phyloP scores from a whole-genome alignment of 2,329 filamentous ascomycete species.

The Xylaria sp. region DNA sequence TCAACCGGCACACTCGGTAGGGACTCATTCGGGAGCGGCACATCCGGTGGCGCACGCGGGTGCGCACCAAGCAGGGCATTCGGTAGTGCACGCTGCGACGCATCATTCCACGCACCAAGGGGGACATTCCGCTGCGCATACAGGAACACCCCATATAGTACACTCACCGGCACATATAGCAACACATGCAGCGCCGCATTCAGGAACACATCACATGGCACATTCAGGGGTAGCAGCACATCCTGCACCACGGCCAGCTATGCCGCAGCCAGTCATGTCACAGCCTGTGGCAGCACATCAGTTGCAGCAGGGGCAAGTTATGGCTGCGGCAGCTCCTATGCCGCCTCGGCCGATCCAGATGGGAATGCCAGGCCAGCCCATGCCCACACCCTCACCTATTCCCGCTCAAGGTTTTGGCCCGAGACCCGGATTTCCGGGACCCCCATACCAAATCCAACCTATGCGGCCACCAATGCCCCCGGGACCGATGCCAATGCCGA shows the following conservation, averaged over 20 bases:
- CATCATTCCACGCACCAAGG: constrained; percentile 9
- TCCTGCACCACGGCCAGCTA: background rate
- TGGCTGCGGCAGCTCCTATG: constrained; percentile 5
- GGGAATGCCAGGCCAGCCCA: constrained; percentile 16
- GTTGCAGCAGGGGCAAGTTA: constrained; percentile 1
- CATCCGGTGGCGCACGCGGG: constrained; percentile 15
- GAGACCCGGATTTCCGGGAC: constrained; percentile 13
- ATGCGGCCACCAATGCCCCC: constrained; percentile 22
- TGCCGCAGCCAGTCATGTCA: constrained; percentile 1
- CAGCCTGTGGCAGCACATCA: constrained; percentile 1
- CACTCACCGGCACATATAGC: constrained; percentile 3
- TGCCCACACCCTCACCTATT: constrained; percentile 15
- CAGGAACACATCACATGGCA: background rate
- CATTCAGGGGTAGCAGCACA: constrained; percentile 9
- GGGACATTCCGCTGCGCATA: background rate
- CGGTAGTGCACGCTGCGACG: background rate
- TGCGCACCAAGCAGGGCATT: constrained; percentile 11
- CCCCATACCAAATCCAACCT: constrained; percentile 12
- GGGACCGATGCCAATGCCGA: background rate
- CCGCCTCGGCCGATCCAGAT: constrained; percentile 22
- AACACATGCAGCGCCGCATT: background rate
- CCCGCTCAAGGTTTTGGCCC: constrained; percentile 13
- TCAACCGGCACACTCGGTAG: constrained; percentile 9
- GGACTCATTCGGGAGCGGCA: background rate
- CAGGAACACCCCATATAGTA: background rate